Evolutionary conservation across 2,329 filamentous ascomycete genomes (phyloP).

Genomic region (Botrytis sinoallii): DNA sequence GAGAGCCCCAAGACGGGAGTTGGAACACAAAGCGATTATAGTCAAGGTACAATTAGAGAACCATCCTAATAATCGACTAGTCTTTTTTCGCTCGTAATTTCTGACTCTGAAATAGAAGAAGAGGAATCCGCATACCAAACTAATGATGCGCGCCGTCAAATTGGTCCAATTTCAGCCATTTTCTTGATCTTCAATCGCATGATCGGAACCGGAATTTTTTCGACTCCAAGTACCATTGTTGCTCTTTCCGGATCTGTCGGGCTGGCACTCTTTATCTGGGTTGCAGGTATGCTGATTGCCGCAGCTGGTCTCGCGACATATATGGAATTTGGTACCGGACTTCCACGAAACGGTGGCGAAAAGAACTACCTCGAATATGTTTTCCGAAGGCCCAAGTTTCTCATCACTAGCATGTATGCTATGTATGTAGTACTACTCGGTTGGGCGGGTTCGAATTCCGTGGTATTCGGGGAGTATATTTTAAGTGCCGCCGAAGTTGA

Average conservation of each 20-base stretch:
- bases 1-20: not conserved
- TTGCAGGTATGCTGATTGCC: constrained; percentile 59
- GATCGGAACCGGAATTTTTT: constrained; percentile 66
- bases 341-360: constrained; percentile 63
- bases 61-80: not conserved
- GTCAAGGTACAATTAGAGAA: constrained; percentile 6
- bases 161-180: constrained; percentile 53
- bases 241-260: constrained; percentile 58
- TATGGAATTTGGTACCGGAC: constrained; percentile 62
- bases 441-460: constrained; percentile 64
- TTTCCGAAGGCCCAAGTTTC: constrained; percentile 57
- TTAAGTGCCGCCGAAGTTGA: constrained; percentile 62
- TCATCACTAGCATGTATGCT: constrained; percentile 58
- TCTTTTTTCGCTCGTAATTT: not conserved
- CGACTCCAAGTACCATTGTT: constrained; percentile 58
- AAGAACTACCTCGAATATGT: constrained; percentile 67
- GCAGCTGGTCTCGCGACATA: constrained; percentile 62
- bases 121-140: constrained; percentile 15
- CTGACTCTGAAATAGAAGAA: constrained; percentile 9
- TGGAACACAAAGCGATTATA: constrained; percentile 4
- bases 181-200: constrained; percentile 64
- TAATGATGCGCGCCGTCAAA: constrained; percentile 44
- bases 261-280: constrained; percentile 61
- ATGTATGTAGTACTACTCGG: constrained; percentile 62
- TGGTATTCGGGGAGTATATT: constrained; percentile 70